Percentiles rank a stretch among this genome's conserved stretches.
Evolutionary conservation across 164 flowering plant species (phyloP).

Genomic region (Aristolochia fimbriata): DNA sequence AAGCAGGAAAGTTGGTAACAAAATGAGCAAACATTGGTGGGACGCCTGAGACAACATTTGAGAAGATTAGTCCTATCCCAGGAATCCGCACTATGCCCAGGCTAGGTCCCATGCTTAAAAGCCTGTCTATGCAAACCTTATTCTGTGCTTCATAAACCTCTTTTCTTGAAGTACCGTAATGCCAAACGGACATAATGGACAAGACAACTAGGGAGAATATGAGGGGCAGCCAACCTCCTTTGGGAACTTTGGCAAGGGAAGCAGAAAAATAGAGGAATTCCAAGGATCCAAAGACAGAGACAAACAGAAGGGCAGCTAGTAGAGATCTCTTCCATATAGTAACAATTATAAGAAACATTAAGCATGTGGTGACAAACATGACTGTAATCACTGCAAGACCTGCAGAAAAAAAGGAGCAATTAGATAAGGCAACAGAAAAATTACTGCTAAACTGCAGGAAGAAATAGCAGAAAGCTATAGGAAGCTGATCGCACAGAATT

Average conservation of each 20-base stretch:
- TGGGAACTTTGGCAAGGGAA: slow-evolving; percentile 30
- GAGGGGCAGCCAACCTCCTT: slow-evolving; percentile 58
- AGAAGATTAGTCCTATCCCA: slow-evolving; percentile 40
- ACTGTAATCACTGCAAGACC: slow-evolving; percentile 51
- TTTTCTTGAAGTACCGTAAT: slow-evolving; percentile 40
- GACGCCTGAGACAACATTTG: slow-evolving; percentile 31
- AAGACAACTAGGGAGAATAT: slow-evolving; percentile 24
- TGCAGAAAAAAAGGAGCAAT: slow-evolving; percentile 8
- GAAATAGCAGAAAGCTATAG: too few relatives aligned
- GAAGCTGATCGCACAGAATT: too few relatives aligned
- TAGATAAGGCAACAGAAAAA: too few relatives aligned
- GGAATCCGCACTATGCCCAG: slow-evolving; percentile 30
- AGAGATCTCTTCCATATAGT: slow-evolving; percentile 36
- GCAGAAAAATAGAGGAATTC: slow-evolving; percentile 49
- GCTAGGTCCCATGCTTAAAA: slow-evolving; percentile 28
- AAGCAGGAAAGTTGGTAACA: slow-evolving; percentile 51
- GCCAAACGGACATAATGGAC: slow-evolving; percentile 48
- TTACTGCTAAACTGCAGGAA: too few relatives aligned
- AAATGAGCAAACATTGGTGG: slow-evolving; percentile 48
- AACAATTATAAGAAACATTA: slow-evolving; percentile 49
- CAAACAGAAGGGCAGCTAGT: slow-evolving; percentile 26
- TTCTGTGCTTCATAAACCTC: slow-evolving; percentile 28
- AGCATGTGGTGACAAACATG: slow-evolving; percentile 59
- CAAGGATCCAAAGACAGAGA: slow-evolving; percentile 45
- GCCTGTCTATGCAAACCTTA: slow-evolving; percentile 29